Conservation (phyloP, 805 yeast species). For the Candida caryicola region DNA sequence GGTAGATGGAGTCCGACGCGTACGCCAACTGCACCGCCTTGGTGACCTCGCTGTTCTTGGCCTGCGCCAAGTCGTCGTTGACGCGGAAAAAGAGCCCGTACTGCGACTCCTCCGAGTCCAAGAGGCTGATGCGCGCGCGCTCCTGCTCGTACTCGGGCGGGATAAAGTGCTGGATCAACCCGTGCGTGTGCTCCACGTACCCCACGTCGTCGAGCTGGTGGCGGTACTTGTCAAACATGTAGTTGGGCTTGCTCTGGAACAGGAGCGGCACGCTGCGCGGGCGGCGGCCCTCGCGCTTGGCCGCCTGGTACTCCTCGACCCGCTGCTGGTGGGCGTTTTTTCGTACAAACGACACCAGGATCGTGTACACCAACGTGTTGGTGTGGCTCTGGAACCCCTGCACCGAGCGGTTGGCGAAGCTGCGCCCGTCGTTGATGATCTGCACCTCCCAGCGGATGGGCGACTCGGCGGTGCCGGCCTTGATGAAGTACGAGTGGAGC, state of each 20-base stretch:
- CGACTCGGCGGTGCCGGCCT: constrained; percentile 21
- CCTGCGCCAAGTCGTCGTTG: constrained; percentile 24
- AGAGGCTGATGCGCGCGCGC: neutral
- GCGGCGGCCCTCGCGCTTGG: neutral
- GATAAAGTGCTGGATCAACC: constrained; percentile 25
- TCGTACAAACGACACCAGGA: constrained; percentile 22
- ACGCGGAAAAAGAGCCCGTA: constrained; percentile 31
- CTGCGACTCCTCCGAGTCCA: constrained; percentile 12
- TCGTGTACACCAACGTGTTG: constrained; percentile 18
- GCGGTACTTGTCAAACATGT: constrained; percentile 10
- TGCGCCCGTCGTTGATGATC: constrained; percentile 20
- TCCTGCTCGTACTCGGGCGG: constrained; percentile 16
- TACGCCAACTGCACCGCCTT: constrained; percentile 21
- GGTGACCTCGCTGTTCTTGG: constrained; percentile 16
- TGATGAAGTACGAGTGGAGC: constrained; percentile 27
- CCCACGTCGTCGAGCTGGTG: constrained; percentile 12
- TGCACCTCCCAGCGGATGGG: constrained; percentile 27
- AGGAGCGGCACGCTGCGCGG: constrained; percentile 4
- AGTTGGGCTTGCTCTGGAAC: constrained; percentile 9
- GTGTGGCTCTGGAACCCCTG: constrained; percentile 20
- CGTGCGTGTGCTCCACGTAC: constrained; percentile 27
- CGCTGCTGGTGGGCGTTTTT: constrained; percentile 13
- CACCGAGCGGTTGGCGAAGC: constrained; percentile 23
- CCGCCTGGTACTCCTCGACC: neutral
- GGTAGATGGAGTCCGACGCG: constrained; percentile 31